These are phyloP conservation scores for Leccinum pellstonianum DNA, from an alignment of 768 basidiomycete genomes.

Conservation along the genomic window DNA sequence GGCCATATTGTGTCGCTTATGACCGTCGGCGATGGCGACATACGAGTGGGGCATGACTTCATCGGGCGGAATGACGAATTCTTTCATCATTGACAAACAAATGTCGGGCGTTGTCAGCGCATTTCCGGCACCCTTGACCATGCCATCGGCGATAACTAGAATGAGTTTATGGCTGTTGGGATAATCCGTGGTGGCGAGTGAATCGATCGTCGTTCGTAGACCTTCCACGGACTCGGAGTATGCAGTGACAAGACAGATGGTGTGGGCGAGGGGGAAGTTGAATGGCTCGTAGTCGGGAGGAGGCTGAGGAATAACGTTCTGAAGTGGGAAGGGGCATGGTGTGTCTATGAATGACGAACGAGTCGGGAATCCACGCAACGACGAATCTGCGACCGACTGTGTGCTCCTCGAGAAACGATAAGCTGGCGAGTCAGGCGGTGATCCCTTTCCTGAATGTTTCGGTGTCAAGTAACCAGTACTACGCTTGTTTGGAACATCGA, in stretches of 20 bases:
- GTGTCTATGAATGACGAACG: conserved; percentile 61
- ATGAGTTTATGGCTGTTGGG: conserved; percentile 97
- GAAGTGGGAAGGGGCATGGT: conserved; percentile 90
- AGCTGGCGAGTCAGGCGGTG: conserved; percentile 70
- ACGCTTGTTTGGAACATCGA: conserved; percentile 65
- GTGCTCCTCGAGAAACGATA: conserved; percentile 79
- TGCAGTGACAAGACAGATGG: conserved; percentile 95
- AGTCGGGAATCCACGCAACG: conserved; percentile 28
- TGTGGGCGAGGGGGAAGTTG: conserved; percentile 91
- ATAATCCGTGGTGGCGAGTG: conserved; percentile 96
- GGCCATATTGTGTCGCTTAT: conserved; percentile 99
- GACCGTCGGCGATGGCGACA: conserved; percentile 98
- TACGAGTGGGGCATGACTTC: conserved; percentile 95
- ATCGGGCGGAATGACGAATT: conserved; percentile 72
- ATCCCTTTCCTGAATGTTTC: conserved; percentile 45
- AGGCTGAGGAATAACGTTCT: conserved; percentile 90
- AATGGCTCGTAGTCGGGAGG: conserved; percentile 90
- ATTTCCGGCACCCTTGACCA: conserved; percentile 97
- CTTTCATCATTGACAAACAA: conserved; percentile 95
- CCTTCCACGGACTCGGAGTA: conserved; percentile 98
- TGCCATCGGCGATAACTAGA: conserved; percentile 94
- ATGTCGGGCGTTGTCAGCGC: conserved; percentile 90
- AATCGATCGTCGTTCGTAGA: conserved; percentile 95
- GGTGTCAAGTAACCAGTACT: conserved; percentile 49
- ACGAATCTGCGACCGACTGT: conserved; percentile 61